phyloP scores from a whole-genome alignment of 306 rosid genomes.

The Cucumis sativus region DNA sequence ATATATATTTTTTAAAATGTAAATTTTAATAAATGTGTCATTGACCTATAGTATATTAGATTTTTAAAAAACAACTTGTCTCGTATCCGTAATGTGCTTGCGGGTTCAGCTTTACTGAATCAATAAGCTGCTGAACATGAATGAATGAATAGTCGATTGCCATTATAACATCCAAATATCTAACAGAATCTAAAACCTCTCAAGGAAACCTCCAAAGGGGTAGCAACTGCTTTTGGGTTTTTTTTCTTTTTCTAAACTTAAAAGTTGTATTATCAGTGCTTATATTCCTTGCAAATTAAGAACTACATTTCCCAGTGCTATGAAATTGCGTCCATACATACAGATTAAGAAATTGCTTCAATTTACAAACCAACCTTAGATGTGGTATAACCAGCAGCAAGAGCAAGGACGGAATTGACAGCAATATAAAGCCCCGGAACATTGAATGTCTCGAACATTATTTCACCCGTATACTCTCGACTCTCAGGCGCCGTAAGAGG shows the following conservation, averaged over 20 bases:
- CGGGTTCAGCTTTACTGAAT: neutral
- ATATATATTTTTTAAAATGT: no score
- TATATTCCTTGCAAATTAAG: neutral
- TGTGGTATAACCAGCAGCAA: slow-evolving; percentile 96
- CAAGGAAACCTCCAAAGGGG: neutral
- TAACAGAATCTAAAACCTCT: neutral
- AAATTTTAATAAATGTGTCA: no score
- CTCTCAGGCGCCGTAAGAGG: slow-evolving; percentile 96
- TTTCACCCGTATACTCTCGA: slow-evolving; percentile 93
- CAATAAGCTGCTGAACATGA: neutral
- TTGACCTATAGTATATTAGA: no score
- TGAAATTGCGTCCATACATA: neutral
- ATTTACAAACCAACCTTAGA: slow-evolving; percentile 62
- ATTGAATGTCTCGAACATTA: slow-evolving; percentile 97
- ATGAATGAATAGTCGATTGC: neutral
- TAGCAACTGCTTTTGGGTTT: neutral
- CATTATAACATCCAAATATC: neutral
- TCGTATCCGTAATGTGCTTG: no score
- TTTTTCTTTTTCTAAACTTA: neutral
- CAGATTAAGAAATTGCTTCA: neutral
- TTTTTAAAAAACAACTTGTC: no score
- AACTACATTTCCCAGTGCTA: slow-evolving; percentile 4
- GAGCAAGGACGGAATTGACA: slow-evolving; percentile 97
- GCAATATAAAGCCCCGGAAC: slow-evolving; percentile 97
- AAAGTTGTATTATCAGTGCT: neutral